phyloP scores from a whole-genome alignment of 768 basidiomycete species.

The Hebeloma cylindrosporum region DNA sequence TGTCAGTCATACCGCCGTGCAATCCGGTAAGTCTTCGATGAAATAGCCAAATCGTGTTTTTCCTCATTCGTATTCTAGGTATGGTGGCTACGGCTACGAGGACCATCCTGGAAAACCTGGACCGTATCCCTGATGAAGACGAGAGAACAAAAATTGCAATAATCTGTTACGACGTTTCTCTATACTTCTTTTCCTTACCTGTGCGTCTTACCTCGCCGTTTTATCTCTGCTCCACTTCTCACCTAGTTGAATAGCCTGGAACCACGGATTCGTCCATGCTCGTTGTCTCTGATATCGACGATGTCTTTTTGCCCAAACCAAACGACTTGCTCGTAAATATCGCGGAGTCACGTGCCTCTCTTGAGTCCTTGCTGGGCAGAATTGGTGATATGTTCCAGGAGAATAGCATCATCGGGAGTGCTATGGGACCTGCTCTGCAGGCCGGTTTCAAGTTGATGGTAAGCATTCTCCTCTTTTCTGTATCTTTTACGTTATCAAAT shows the following conservation, averaged over 20 bases:
- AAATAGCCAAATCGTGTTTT: not conserved
- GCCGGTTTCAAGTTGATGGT: slow-evolving; percentile 96
- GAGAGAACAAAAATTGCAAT: slow-evolving; percentile 89
- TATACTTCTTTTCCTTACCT: slow-evolving; percentile 96
- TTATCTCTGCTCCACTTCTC: not conserved
- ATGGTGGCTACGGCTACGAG: slow-evolving; percentile 99
- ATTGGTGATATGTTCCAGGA: slow-evolving; percentile 98
- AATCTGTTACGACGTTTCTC: slow-evolving; percentile 85
- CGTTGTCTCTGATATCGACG: slow-evolving; percentile 95
- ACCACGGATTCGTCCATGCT: slow-evolving; percentile 87
- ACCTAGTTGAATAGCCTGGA: slow-evolving; percentile 53
- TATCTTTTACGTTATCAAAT: not conserved
- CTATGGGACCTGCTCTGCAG: slow-evolving; percentile 91
- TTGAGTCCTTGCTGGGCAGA: slow-evolving; percentile 80
- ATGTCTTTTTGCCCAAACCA: slow-evolving; percentile 97
- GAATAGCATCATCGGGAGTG: slow-evolving; percentile 90
- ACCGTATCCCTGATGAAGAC: slow-evolving; percentile 94
- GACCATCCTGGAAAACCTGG: slow-evolving; percentile 92
- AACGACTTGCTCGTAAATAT: slow-evolving; percentile 95
- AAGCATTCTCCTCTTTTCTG: slow-evolving; percentile 13
- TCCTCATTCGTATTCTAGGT: slow-evolving; percentile 42
- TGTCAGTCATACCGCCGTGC: slow-evolving; percentile 88
- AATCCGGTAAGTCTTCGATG: slow-evolving; percentile 63
- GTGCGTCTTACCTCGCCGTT: slow-evolving; percentile 42
- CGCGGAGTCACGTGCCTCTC: slow-evolving; percentile 72